phyloP scores from a whole-genome alignment of 768 basidiomycete genomes.

The Termitomyces sp. region DNA sequence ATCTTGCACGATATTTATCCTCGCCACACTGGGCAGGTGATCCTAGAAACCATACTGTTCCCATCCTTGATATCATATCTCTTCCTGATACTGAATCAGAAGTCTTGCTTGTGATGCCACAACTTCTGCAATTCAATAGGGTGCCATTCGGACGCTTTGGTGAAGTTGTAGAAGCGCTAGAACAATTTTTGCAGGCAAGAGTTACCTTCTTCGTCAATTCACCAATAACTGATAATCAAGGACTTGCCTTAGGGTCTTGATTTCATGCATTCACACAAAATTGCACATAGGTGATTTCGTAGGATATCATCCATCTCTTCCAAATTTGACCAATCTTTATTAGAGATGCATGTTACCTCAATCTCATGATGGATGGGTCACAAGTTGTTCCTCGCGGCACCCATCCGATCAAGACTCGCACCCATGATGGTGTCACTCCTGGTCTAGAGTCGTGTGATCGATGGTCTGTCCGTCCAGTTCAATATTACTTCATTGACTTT shows the following conservation, averaged over 20 bases:
- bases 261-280: background rate
- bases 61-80: slow-evolving; percentile 19
- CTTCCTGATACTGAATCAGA: slow-evolving; percentile 12
- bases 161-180: slow-evolving; percentile 19
- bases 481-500: slow-evolving; percentile 8
- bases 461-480: slow-evolving; percentile 18
- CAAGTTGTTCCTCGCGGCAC: slow-evolving; percentile 6
- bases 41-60: slow-evolving; percentile 20
- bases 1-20: slow-evolving; percentile 13
- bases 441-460: slow-evolving; percentile 6
- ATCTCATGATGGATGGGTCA: slow-evolving; percentile 13
- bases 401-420: background rate
- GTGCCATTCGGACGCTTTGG: slow-evolving; percentile 19
- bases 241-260: background rate
- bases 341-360: slow-evolving; percentile 19
- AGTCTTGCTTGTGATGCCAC: slow-evolving; percentile 19
- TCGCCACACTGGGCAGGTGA: slow-evolving; percentile 9
- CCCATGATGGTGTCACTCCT: background rate
- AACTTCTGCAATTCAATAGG: slow-evolving; percentile 11
- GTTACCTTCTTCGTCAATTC: background rate
- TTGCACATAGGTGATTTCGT: background rate
- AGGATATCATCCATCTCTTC: background rate
- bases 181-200: slow-evolving; percentile 18
- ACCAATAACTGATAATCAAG: background rate
- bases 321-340: too few relatives aligned